These are phyloP conservation scores for Xylaria nigripes DNA, from an alignment of 495 filamentous ascomycete genomes.

Conservation along the genomic window DNA sequence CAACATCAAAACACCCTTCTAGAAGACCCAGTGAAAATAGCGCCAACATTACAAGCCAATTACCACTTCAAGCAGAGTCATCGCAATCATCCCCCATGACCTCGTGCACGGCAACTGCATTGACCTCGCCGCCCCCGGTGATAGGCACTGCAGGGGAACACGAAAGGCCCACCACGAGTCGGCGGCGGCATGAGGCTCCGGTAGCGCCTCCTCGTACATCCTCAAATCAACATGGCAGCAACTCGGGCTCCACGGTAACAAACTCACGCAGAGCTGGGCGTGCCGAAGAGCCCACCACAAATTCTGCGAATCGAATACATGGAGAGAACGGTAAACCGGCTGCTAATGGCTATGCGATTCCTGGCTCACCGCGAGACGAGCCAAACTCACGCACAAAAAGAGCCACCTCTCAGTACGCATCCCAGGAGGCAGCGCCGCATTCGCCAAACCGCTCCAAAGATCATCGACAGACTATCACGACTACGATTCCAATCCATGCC, in stretches of 20 bases:
- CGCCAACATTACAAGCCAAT: conserved; percentile 26
- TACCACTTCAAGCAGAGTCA: conserved; percentile 24
- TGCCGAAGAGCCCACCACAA: conserved; percentile 33
- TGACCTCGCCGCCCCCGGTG: conserved; percentile 42
- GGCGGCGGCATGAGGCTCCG: conserved; percentile 34
- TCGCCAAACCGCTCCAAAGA: conserved; percentile 42
- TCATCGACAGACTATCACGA: conserved; percentile 35
- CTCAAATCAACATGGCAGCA: conserved; percentile 35
- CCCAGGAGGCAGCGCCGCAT: conserved; percentile 36
- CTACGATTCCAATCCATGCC: conserved; percentile 37
- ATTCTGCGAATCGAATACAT: conserved; percentile 31
- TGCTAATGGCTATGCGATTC: conserved; percentile 30
- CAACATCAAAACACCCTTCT: conserved; percentile 39
- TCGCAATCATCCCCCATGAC: conserved; percentile 41
- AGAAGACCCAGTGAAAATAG: conserved; percentile 48
- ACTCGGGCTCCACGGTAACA: conserved; percentile 23
- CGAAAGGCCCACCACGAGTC: conserved; percentile 32
- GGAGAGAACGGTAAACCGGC: conserved; percentile 29
- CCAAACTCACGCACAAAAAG: conserved; percentile 45
- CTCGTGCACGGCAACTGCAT: conserved; percentile 31
- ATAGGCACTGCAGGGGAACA: conserved; percentile 33
- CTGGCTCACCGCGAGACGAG: conserved; percentile 21
- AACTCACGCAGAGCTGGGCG: conserved; percentile 37
- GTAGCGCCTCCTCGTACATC: conserved; percentile 58
- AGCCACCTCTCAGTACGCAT: conserved; percentile 31